Base-by-base conservation (phyloP, 306 rosid genomes). In the Sophora flavescens region DNA sequence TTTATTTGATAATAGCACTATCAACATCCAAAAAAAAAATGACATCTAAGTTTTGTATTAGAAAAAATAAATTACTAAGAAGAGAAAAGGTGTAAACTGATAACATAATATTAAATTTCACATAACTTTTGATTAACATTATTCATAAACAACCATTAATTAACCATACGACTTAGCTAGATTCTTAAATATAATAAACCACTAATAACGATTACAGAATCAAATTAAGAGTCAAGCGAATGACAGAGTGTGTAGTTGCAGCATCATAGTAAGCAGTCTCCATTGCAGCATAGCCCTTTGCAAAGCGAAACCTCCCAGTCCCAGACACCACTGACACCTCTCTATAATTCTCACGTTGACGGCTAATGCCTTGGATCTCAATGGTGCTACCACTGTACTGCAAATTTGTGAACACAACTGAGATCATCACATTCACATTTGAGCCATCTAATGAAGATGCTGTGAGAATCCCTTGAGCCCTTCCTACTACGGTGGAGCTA, bases 301-400 rank as follows among this genome's bases (percentile, higher is more conserved):
- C 86, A 79, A 51, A 82, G 3, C 93, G 76, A 39, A 89, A 89
- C 42, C 10, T 74, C 0, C 91, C 93, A 4, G 91, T 89, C 11
- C 91, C 93, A 17, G 84, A 74, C 6, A 87, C 87, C 56, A 87
- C 87, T 1, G 87, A 75, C 0, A 89, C n/a, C 51, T 87, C 89
- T 36, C 63, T 81, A 4, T 15, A 59, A 44, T 76, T 78, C 48
- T 85, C 81, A 14, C 32, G 60, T 5, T 85, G 84, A 13, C 68
- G 83, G 8, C 70, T 77, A 38, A n/a, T 7, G 0, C 87, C 89
- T 73, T 80, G 85, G 3, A 86, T 39, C 60, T 83, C 70, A 32
- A 86, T 41, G 0, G 79, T 74, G 73, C 89, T 83, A 3, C 78
- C 85, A 51, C 9, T 59, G 14, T 73, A 79, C 26, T 76, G 67